Conservation (phyloP, 768 basidiomycete species). For the Grammothele lineata region DNA sequence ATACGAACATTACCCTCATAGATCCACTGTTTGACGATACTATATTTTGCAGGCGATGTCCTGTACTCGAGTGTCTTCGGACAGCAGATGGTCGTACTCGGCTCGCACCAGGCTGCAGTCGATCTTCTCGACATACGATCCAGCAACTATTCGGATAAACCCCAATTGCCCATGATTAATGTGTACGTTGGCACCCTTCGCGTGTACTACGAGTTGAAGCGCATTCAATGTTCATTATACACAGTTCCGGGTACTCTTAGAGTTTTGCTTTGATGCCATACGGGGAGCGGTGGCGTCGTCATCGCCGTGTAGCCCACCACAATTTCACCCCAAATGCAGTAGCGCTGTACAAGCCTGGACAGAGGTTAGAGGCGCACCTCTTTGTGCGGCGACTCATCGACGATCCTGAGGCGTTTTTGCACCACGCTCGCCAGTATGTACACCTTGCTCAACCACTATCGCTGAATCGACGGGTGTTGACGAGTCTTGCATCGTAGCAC, state of each 20-base stretch:
- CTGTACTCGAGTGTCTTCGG: constrained; percentile 6
- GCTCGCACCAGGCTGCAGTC: constrained; percentile 1
- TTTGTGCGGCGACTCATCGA: constrained; percentile 1
- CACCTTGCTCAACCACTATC: no score
- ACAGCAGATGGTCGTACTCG: constrained; percentile 7
- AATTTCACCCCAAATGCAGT: constrained; percentile 8
- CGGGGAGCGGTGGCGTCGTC: constrained; percentile 6
- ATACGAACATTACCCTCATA: no score
- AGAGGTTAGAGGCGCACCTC: constrained; percentile 1
- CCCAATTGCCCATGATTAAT: neutral
- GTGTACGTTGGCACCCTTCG: constrained; percentile 2
- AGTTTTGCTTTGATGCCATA: constrained; percentile 2
- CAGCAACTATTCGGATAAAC: constrained; percentile 4
- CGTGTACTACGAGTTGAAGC: neutral
- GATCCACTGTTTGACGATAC: no score
- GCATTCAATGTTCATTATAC: no score
- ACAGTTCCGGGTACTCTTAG: constrained; percentile 4
- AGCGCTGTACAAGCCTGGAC: constrained; percentile 1
- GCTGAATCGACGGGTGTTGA: no score
- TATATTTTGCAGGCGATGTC: constrained; percentile 8
- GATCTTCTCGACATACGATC: constrained; percentile 5
- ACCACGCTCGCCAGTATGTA: constrained; percentile 2
- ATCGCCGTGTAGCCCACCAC: constrained; percentile 15
- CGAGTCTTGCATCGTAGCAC: neutral
- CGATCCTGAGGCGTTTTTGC: constrained; percentile 1